phyloP scores from a whole-genome alignment of 495 filamentous ascomycete genomes.

The Astrothelium macrocarpum region DNA sequence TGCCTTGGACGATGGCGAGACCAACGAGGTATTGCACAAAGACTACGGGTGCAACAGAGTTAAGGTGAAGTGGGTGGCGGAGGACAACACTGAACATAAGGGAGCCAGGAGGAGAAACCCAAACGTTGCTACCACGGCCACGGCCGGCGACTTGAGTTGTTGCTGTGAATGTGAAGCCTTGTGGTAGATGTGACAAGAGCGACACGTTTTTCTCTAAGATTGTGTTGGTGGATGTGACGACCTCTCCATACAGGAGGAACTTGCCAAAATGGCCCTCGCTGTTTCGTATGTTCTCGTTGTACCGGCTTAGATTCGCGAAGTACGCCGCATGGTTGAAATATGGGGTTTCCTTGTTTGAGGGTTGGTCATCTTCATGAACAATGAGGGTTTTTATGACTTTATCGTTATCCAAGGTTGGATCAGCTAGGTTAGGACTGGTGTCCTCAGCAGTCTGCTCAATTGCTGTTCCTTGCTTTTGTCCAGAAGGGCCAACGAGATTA shows the following conservation, averaged over 20 bases:
- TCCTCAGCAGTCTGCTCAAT: slow-evolving; percentile 25
- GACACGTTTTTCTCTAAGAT: slow-evolving; percentile 89
- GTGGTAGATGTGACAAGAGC: slow-evolving; percentile 65
- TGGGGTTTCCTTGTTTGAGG: slow-evolving; percentile 66
- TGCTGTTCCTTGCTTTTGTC: slow-evolving; percentile 21
- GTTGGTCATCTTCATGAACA: slow-evolving; percentile 58
- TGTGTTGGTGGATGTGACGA: slow-evolving; percentile 89
- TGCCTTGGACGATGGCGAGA: slow-evolving; percentile 78
- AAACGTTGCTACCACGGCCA: slow-evolving; percentile 85
- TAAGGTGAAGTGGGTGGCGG: slow-evolving; percentile 64
- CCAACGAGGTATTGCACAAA: slow-evolving; percentile 92
- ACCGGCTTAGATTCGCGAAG: slow-evolving; percentile 61
- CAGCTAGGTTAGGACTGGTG: slow-evolving; percentile 22
- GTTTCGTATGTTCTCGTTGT: slow-evolving; percentile 44
- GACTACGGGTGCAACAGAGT: slow-evolving; percentile 67
- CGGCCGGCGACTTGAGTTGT: slow-evolving; percentile 86
- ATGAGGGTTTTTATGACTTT: slow-evolving; percentile 59
- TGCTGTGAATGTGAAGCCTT: slow-evolving; percentile 81
- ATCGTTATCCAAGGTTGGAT: slow-evolving; percentile 63
- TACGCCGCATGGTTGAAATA: slow-evolving; percentile 80
- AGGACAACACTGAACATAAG: slow-evolving; percentile 82
- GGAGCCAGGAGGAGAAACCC: slow-evolving; percentile 82
- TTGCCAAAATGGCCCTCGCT: slow-evolving; percentile 62
- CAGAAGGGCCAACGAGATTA: not conserved
- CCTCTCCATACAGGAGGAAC: slow-evolving; percentile 76